A percentile compares a stretch with the other conserved stretches of the same genome.
phyloP scores from a whole-genome alignment of 352 stramenopile species.

The Halophytophthora polymorphica region DNA sequence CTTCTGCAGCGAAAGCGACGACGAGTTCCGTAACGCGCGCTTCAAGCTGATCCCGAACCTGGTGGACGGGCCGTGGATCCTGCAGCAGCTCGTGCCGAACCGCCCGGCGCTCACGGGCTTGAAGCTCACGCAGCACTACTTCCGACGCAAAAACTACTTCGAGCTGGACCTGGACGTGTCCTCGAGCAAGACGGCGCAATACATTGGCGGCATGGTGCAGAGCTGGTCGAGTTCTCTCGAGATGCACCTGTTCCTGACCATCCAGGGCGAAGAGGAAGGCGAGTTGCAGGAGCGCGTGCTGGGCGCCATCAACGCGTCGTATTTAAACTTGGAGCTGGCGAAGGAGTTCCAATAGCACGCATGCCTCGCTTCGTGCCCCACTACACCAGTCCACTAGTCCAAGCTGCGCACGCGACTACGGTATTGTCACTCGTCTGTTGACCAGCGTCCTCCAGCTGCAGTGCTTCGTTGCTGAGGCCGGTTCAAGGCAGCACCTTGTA shows the following conservation, averaged over 20 bases:
- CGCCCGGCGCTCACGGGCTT: conserved; percentile 82
- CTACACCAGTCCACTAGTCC: no score
- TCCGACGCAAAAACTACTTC: conserved; percentile 74
- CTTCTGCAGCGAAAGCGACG: conserved; percentile 45
- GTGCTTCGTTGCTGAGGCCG: conserved; percentile 12
- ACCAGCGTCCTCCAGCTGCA: not conserved
- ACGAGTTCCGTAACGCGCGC: conserved; percentile 60
- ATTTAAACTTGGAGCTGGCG: conserved; percentile 57
- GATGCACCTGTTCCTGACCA: conserved; percentile 79
- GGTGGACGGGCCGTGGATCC: conserved; percentile 77
- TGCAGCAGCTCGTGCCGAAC: conserved; percentile 77
- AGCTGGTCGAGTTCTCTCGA: conserved; percentile 68
- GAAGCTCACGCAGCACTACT: conserved; percentile 88
- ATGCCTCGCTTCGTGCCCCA: not conserved
- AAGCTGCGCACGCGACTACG: no score
- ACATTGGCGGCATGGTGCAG: conserved; percentile 79
- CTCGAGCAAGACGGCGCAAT: conserved; percentile 69
- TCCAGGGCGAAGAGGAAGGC: conserved; percentile 65
- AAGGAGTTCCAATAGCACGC: conserved; percentile 27
- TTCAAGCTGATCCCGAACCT: conserved; percentile 91
- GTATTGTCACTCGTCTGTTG: conserved; percentile 2
- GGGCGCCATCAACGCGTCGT: conserved; percentile 51
- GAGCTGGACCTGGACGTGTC: conserved; percentile 86
- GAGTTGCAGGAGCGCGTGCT: conserved; percentile 78
- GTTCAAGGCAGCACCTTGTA: conserved; percentile 87